Evolutionary conservation across 768 basidiomycete species (phyloP).

Genomic region (Sutorius australiensis): DNA sequence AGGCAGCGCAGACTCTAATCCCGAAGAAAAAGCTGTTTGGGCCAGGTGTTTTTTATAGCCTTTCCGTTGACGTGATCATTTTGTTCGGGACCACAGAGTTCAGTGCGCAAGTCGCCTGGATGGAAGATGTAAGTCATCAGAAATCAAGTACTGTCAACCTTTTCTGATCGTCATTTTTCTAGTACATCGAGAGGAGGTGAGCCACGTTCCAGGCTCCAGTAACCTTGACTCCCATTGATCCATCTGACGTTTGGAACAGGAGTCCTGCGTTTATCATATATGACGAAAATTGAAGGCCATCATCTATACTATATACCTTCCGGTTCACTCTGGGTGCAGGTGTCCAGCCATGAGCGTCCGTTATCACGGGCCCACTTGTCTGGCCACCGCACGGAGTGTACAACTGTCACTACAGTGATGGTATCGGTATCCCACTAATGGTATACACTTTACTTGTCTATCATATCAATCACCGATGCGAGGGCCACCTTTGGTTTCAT

Average conservation of each 20-base stretch:
- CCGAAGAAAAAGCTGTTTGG: neutral
- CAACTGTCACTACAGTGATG: too few species aligned
- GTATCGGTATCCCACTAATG: too few species aligned
- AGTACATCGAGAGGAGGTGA: conserved; percentile 10
- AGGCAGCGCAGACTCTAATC: conserved; percentile 1
- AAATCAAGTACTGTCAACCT: neutral
- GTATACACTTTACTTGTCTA: too few species aligned
- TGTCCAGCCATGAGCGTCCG: neutral
- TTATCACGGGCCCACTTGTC: neutral
- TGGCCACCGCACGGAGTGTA: neutral
- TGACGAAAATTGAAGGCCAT: conserved; percentile 1
- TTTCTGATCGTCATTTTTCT: neutral
- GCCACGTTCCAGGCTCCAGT: neutral
- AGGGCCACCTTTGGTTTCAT: too few species aligned
- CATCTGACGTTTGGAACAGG: neutral
- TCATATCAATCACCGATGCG: too few species aligned
- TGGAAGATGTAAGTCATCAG: conserved; percentile 2
- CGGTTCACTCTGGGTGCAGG: neutral
- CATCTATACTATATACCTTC: neutral
- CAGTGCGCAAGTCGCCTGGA: conserved; percentile 12
- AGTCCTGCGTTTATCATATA: conserved; percentile 4
- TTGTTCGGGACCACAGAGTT: conserved; percentile 27
- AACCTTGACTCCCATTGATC: too few species aligned
- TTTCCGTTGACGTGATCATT: conserved; percentile 10
- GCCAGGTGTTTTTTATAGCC: conserved; percentile 1